phyloP scores from a whole-genome alignment of 345 rosid genomes.

The Moricandia moricandioides region DNA sequence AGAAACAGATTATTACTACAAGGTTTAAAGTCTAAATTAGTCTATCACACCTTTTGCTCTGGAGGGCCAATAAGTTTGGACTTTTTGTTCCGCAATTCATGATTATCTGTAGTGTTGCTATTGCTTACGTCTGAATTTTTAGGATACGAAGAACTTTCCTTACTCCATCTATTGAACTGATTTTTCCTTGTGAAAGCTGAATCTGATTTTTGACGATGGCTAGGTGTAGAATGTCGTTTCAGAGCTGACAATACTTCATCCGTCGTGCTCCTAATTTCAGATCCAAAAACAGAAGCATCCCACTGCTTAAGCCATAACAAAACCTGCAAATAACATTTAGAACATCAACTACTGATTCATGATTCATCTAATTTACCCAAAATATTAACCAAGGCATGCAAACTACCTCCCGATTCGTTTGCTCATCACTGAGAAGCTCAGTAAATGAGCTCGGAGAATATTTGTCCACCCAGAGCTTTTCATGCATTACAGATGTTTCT shows the following conservation, averaged over 20 bases:
- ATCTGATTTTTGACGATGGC: constrained; percentile 54
- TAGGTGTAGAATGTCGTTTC: constrained; percentile 70
- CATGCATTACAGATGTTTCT: constrained; percentile 47
- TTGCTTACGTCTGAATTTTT: constrained; percentile 39
- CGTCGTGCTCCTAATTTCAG: constrained; percentile 83
- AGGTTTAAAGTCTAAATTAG: constrained; percentile 1
- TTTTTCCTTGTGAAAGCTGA: constrained; percentile 49
- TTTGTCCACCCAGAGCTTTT: constrained; percentile 92
- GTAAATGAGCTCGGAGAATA: constrained; percentile 91
- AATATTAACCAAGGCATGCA: constrained; percentile 10
- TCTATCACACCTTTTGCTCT: constrained; percentile 71
- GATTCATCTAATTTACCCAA: neutral
- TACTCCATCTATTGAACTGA: constrained; percentile 47
- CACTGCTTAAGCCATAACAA: constrained; percentile 96
- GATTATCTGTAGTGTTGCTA: constrained; percentile 39
- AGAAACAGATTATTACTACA: neutral
- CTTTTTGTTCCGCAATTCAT: constrained; percentile 50
- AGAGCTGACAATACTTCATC: constrained; percentile 87
- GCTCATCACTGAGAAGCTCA: constrained; percentile 97
- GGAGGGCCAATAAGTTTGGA: constrained; percentile 62
- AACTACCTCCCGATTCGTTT: constrained; percentile 89
- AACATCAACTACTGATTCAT: neutral
- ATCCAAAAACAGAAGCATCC: constrained; percentile 97
- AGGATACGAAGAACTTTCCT: constrained; percentile 43
- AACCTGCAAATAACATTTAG: constrained; percentile 51